phyloP scores from a whole-genome alignment of 768 basidiomycete genomes.

The Boletus vinaceobasis region DNA sequence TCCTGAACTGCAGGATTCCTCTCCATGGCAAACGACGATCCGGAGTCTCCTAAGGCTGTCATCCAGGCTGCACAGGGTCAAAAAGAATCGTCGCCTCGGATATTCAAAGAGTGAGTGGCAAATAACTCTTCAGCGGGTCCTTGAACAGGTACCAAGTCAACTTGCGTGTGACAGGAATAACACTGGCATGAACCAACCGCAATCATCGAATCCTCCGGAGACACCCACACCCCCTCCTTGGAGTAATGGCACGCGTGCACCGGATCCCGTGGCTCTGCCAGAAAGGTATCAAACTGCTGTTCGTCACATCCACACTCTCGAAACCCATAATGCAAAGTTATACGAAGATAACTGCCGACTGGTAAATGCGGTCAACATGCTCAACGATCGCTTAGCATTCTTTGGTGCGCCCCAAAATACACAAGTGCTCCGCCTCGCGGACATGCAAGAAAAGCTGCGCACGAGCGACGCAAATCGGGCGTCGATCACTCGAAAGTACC shows the following conservation, averaged over 20 bases:
- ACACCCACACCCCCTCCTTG: slow-evolving; percentile 5
- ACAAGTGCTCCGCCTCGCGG: slow-evolving; percentile 16
- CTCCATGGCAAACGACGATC: slow-evolving; percentile 8
- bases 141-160: background rate
- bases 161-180: slow-evolving; percentile 3
- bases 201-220: background rate
- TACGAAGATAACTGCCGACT: slow-evolving; percentile 39
- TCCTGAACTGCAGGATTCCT: background rate
- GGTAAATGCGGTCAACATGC: slow-evolving; percentile 25
- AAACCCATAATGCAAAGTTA: slow-evolving; percentile 31
- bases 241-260: slow-evolving; percentile 38
- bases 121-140: background rate
- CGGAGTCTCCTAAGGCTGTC: background rate
- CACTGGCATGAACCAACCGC: background rate
- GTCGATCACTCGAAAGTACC: slow-evolving; percentile 21
- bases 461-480: slow-evolving; percentile 17
- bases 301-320: slow-evolving; percentile 32
- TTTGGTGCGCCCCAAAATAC: slow-evolving; percentile 13
- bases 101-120: slow-evolving; percentile 12
- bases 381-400: slow-evolving; percentile 30
- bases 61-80: slow-evolving; percentile 14
- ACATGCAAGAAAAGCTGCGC: slow-evolving; percentile 28
- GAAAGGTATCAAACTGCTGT: slow-evolving; percentile 21
- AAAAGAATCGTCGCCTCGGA: background rate
- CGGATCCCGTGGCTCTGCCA: slow-evolving; percentile 40